phyloP scores from a whole-genome alignment of 352 stramenopile species.

The Globisporangium alternatum region DNA sequence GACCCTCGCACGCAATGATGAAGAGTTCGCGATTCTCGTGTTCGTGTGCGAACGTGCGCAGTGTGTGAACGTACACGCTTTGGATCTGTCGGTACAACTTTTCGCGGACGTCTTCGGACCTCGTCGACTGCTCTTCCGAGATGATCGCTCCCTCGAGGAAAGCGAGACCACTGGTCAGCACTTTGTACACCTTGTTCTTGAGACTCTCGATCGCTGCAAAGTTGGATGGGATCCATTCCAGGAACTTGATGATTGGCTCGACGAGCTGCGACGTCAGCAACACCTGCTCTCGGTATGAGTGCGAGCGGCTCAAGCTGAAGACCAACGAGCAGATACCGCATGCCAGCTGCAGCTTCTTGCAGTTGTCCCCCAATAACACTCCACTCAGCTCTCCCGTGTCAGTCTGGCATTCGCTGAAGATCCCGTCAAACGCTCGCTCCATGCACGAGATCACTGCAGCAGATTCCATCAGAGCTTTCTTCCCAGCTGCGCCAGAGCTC shows the following conservation, averaged over 20 bases:
- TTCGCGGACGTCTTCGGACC: conserved; percentile 17
- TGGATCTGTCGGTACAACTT: conserved; percentile 23
- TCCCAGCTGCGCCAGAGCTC: conserved; percentile 39
- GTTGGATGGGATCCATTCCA: conserved; percentile 43
- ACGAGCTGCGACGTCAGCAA: conserved; percentile 29
- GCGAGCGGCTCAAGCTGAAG: conserved; percentile 36
- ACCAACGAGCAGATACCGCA: conserved; percentile 54
- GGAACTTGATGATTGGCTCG: conserved; percentile 6
- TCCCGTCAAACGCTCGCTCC: conserved; percentile 25
- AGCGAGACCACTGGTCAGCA: conserved; percentile 38
- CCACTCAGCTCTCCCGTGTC: conserved; percentile 20
- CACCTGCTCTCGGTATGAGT: conserved; percentile 42
- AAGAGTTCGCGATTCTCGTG: conserved; percentile 42
- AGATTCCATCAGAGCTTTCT: conserved; percentile 48
- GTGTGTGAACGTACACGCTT: conserved; percentile 32
- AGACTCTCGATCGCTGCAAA: conserved; percentile 31
- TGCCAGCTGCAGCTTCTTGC: conserved; percentile 40
- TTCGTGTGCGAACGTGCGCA: conserved; percentile 34
- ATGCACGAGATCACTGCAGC: conserved; percentile 43
- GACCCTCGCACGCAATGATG: conserved; percentile 37
- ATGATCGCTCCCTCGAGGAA: conserved; percentile 54
- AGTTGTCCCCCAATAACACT: conserved; percentile 23
- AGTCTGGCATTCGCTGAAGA: conserved; percentile 19
- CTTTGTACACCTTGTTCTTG: conserved; percentile 29
- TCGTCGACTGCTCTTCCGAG: conserved; percentile 22